Evolutionary conservation across 352 stramenopile genomes (phyloP).

Genomic region (Pythium coloratum): DNA sequence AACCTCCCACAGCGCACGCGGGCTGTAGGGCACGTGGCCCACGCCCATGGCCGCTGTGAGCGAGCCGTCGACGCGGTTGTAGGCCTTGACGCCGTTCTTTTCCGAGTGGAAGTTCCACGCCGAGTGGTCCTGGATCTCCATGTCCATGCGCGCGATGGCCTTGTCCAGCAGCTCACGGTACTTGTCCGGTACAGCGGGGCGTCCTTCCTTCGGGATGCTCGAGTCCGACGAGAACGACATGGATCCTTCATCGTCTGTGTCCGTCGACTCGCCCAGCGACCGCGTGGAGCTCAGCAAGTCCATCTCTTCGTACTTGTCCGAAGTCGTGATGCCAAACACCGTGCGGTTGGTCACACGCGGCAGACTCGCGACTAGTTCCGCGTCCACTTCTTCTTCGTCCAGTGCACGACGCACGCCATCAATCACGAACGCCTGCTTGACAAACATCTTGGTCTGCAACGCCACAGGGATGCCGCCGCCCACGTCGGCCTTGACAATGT

Average conservation of each 20-base stretch:
- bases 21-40: constrained; percentile 52
- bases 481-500: constrained; percentile 70
- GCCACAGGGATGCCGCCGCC: constrained; percentile 53
- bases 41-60: constrained; percentile 60
- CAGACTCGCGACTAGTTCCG: constrained; percentile 3
- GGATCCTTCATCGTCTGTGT: constrained; percentile 46
- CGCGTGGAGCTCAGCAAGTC: constrained; percentile 1
- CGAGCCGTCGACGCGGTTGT: constrained; percentile 64
- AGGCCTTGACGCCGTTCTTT: constrained; percentile 69
- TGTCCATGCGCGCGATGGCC: constrained; percentile 51
- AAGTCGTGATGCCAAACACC: constrained; percentile 44
- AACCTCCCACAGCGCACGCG: constrained; percentile 51
- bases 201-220: constrained; percentile 42
- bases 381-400: constrained; percentile 43
- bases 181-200: constrained; percentile 43
- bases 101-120: constrained; percentile 71
- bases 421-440: constrained; percentile 71
- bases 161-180: constrained; percentile 64
- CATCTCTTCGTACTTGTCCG: constrained; percentile 29
- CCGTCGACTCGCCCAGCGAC: constrained; percentile 20
- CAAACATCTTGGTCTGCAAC: constrained; percentile 69
- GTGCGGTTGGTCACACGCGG: constrained; percentile 53
- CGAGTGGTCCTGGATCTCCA: constrained; percentile 51
- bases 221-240: constrained; percentile 10
- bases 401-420: constrained; percentile 55